Evolutionary conservation across 139 green algal genomes (phyloP), one percentile per base, ranked within the genome.

Genomic region (Chlamydomonas sphaeroides): DNA sequence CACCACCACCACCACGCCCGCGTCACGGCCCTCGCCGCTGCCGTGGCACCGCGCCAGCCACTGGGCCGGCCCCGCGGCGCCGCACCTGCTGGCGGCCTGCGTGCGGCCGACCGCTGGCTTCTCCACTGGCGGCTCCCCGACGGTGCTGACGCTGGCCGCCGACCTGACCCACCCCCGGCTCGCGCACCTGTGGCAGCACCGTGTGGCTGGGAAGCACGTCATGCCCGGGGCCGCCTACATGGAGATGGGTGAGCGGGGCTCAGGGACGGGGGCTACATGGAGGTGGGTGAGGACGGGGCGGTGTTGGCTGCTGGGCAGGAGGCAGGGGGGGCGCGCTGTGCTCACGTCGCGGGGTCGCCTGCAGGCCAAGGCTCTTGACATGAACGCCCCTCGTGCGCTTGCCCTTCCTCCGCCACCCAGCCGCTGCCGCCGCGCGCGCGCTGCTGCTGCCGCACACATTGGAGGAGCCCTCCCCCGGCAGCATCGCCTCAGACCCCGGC

Each of bases 101-200:
- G 73, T 35, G 73, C 15, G 5, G 38, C 5, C 83, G 30, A 5
- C 39, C 48, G 42, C 38, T n/a, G 65, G n/a, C 76, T 41, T 18
- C 35, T 35, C 41, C 45, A 39, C 39, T 35, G 33, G 53, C 4
- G 39, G 15, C 25, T 53, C 38, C 53, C 4, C 56, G 5, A 2
- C 8, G 7, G 33, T 48, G 5, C 33, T 81, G 1, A 65, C 81
- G 42, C 39, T 91, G 28, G 39, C 85, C 36, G 84, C 63, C 49
- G 65, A 85, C 38, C 62, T 91, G 39, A 49, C 49, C 5, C 71
- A 77, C 33, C 74, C 62, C 0, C 61, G 72, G 23, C 73, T 91
- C 56, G 74, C 80, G 5, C 88, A 87, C 48, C 61, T 95, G n/a
- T 89, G 81, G 81, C 66, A 91, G 26, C 85, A 93, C 41, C 26